Conservation (phyloP, 768 basidiomycete genomes). For the Tylopilus sp. region DNA sequence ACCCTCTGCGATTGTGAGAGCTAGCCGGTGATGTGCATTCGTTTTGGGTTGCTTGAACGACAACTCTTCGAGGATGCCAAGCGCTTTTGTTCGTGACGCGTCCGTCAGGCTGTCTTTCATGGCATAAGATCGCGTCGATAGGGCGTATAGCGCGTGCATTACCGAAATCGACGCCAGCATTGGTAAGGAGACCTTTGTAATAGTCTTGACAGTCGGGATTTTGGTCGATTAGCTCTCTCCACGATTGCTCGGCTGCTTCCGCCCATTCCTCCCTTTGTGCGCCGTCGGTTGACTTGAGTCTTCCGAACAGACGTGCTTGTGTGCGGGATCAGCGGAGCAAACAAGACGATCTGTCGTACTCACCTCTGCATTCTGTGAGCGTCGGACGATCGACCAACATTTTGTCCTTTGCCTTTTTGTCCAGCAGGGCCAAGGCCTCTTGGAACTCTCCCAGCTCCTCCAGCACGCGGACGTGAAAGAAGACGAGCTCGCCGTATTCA, state of each 20-base stretch:
- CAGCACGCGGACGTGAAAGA: constrained; percentile 72
- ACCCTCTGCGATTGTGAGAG: constrained; percentile 63
- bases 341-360: neutral
- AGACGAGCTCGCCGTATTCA: constrained; percentile 78
- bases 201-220: constrained; percentile 84
- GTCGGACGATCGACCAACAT: constrained; percentile 68
- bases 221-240: constrained; percentile 75
- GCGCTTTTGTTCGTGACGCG: constrained; percentile 48
- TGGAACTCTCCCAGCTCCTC: constrained; percentile 66
- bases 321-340: constrained; percentile 4
- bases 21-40: constrained; percentile 67
- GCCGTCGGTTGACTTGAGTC: constrained; percentile 34
- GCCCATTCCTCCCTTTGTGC: constrained; percentile 34
- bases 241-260: constrained; percentile 76
- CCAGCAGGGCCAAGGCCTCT: constrained; percentile 61
- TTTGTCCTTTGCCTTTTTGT: constrained; percentile 58
- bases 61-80: constrained; percentile 59
- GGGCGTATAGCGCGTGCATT: constrained; percentile 15
- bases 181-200: constrained; percentile 68
- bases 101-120: constrained; percentile 43
- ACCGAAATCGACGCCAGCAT: constrained; percentile 68
- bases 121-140: constrained; percentile 12
- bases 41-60: constrained; percentile 62
- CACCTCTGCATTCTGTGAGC: constrained; percentile 68
- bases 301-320: constrained; percentile 75